Base-by-base conservation (phyloP, 2,329 filamentous ascomycete genomes). In the Calonectria hongkongensis region DNA sequence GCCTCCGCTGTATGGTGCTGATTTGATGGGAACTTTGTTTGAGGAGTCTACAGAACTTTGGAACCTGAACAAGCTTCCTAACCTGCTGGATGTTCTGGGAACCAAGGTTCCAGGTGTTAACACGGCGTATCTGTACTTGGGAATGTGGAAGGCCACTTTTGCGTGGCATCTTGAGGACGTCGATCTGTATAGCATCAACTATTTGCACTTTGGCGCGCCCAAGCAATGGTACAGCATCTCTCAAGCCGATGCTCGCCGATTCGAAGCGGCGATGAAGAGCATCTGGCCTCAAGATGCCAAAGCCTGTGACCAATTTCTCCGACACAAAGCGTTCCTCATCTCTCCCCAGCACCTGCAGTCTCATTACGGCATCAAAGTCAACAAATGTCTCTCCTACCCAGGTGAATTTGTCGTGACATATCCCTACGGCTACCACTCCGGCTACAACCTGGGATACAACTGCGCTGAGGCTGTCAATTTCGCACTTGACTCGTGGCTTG, bases 171-270 rank as follows among this genome's bases (percentile, higher is more conserved):
- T 99, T 66, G 97, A 99, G 83, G 97, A 99, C 82, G 96, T 99
- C 50, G 97, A 99, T 86, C 90, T 99, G 5, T 99, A 99, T 91
- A 98, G 96, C 83, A 99, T 99, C 89, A 99, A 99, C 86, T 99
- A 98, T 83, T 95, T 99, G 72, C 97, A 99, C 82, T 99, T 99
- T 83, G 97, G 97, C 68, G 97, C 97, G 1, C 97, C 97, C 0
- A 99, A 99, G 85, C 97, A 99, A 83, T 99, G 97, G 97, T 99
- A 99, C 86, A 98, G 96, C 84, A 98, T 99, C 76, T 98, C 96
- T 0, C 97, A 98, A 83, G 94, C 94, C 76, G 97, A 99, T 82
- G 95, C 96, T 16, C 92, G 95, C 64, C 93, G 94, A 18, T 99
- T 99, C 79, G 97, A 99, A 84, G 92, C 92, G 45, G 96, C 95